Evolutionary conservation across 208 protist genomes (phyloP), one percentile per base, ranked within the genome.

Genomic region (Crithidia sp.): DNA sequence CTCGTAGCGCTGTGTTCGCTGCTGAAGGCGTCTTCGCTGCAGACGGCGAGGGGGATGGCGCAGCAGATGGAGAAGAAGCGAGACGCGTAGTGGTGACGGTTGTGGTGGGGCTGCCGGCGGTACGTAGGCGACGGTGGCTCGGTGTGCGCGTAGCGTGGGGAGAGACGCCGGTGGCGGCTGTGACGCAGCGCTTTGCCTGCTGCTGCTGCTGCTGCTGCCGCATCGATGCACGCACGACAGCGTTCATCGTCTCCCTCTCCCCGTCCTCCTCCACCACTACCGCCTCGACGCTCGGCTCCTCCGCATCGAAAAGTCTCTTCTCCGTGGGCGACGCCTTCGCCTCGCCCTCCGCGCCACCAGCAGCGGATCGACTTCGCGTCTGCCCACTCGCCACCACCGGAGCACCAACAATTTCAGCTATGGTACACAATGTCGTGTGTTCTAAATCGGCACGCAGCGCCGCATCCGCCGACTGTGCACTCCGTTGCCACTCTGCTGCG

Each of bases 231-330:
- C 28, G 28, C 28, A 28, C 28, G 1, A 28, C 28, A 28, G 28
- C 28, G 28, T 28, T 28, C 28, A 28, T 28, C 28, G 28, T 28
- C 28, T 28, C 28, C 28, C 28, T 28, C 28, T 28, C 28, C 28
- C 28, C 28, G 0, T 49, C 19, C 55, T 62, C 65, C 52, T 61
- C 58, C 49, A 77, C 50, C 3, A 62, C 12, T 0, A 77, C 53
- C 37, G 56, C 66, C 73, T 78, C 73, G 50, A 78, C 50, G 41
- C 54, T 69, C n/a, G 73, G 66, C 44, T 68, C 66, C 9, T 72
- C 59, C 3, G 37, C 49, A 7, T 68, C 73, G 52, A 78, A 78
- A 7, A 78, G 53, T 40, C 50, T 69, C 58, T 78, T 78, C 39
- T 71, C 73, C 40, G 73, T 78, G 10, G 59, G 53, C 6, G 60